Percentiles rank a stretch among this genome's conserved stretches.
phyloP scores from a whole-genome alignment of 2,329 filamentous ascomycete species.

The Scytalidium lignicola region DNA sequence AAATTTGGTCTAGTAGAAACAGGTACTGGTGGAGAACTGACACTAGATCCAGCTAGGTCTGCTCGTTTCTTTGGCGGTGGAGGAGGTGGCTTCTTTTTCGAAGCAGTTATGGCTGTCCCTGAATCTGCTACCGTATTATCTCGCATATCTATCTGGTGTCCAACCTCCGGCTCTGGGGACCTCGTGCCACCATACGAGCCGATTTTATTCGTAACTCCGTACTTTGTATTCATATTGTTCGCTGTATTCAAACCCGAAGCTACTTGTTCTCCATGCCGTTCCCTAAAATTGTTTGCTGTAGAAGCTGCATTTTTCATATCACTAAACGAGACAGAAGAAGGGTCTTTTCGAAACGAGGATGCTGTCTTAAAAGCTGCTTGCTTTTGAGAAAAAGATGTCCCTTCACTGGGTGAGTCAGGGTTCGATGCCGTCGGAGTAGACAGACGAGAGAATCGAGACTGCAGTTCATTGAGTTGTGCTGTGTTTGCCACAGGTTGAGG shows the following conservation, averaged over 20 bases:
- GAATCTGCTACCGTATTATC: conserved; percentile 8
- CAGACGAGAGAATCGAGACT: conserved; percentile 29
- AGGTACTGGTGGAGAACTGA: conserved; percentile 20
- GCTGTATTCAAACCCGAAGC: conserved; percentile 42
- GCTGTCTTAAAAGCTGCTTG: conserved; percentile 49
- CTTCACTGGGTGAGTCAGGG: conserved; percentile 29
- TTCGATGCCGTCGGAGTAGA: conserved; percentile 25
- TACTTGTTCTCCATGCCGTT: conserved; percentile 55
- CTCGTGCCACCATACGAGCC: conserved; percentile 13
- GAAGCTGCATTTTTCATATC: conserved; percentile 45
- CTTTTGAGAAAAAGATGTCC: conserved; percentile 50
- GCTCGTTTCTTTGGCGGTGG: conserved; percentile 27
- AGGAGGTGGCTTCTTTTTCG: conserved; percentile 30
- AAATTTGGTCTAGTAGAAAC: conserved; percentile 28
- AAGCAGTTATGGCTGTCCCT: conserved; percentile 1
- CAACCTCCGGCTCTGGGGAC: conserved; percentile 6
- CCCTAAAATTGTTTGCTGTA: conserved; percentile 53
- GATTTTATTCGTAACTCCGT: conserved; percentile 26
- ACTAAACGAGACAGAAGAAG: conserved; percentile 44
- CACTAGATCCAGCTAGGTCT: conserved; percentile 9
- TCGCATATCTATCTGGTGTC: conserved; percentile 10
- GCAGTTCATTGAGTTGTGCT: conserved; percentile 27
- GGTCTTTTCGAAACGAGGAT: conserved; percentile 42
- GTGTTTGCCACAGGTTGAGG: conserved; percentile 7
- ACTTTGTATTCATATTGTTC: conserved; percentile 27